Evolutionary conservation across 2,329 filamentous ascomycete genomes (phyloP).

Genomic region (Diaporthe velutina): DNA sequence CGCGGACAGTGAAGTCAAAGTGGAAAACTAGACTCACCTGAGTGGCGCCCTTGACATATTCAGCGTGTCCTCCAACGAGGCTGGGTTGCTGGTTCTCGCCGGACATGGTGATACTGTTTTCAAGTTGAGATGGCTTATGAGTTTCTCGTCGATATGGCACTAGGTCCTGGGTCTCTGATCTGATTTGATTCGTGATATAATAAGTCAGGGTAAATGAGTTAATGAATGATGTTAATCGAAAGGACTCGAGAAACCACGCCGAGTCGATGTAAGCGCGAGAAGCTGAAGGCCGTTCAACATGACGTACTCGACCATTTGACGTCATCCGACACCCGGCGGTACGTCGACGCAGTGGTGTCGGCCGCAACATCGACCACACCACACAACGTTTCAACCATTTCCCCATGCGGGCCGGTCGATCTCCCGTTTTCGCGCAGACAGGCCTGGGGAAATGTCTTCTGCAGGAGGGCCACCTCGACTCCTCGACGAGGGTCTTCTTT

Average conservation of each 20-base stretch:
- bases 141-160: no score
- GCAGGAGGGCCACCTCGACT: neutral
- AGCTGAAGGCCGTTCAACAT: slow-evolving; percentile 28
- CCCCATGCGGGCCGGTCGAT: slow-evolving; percentile 29
- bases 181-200: no score
- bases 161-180: neutral
- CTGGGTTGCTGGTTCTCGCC: slow-evolving; percentile 61
- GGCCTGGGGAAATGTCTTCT: neutral
- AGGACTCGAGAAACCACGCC: no score
- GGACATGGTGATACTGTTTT: slow-evolving; percentile 28
- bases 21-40: slow-evolving; percentile 70
- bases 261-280: neutral
- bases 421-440: neutral
- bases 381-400: neutral
- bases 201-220: no score
- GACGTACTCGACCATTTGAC: slow-evolving; percentile 38
- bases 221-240: no score
- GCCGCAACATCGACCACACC: slow-evolving; percentile 2
- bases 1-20: no score
- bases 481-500: no score
- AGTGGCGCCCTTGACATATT: slow-evolving; percentile 77
- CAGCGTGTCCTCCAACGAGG: slow-evolving; percentile 73
- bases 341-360: neutral
- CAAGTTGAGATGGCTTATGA: fast-evolving
- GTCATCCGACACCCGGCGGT: slow-evolving; percentile 29